phyloP scores from a whole-genome alignment of 495 filamentous ascomycete species.

The Penicillium ucsense region DNA sequence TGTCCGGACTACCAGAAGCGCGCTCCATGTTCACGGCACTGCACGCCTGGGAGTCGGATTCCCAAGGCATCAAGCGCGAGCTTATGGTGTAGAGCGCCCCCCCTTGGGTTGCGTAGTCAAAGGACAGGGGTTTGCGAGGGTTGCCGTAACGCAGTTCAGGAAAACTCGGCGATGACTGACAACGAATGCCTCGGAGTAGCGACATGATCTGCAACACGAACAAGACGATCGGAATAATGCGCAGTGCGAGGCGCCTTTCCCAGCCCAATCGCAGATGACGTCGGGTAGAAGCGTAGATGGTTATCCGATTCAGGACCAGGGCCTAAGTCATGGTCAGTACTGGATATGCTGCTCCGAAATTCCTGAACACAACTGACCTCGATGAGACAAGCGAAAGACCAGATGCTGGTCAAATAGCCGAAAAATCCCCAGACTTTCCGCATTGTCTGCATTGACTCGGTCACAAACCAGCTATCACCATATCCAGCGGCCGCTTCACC shows the following conservation, averaged over 20 bases:
- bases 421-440: constrained; percentile 77
- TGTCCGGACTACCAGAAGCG: constrained; percentile 31
- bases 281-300: constrained; percentile 84
- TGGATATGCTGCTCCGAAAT: background rate
- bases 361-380: constrained; percentile 39
- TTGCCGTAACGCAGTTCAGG: constrained; percentile 63
- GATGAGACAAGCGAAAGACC: constrained; percentile 79
- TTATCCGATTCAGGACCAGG: constrained; percentile 80
- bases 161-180: constrained; percentile 80
- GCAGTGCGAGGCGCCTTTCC: constrained; percentile 61
- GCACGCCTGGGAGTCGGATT: constrained; percentile 60
- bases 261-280: constrained; percentile 63
- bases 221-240: constrained; percentile 65
- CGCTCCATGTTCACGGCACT: constrained; percentile 61
- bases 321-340: constrained; percentile 38
- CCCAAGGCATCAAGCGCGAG: constrained; percentile 57
- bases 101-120: constrained; percentile 65
- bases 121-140: constrained; percentile 50
- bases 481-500: constrained; percentile 19
- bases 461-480: constrained; percentile 22
- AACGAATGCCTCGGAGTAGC: constrained; percentile 78
- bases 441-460: constrained; percentile 30
- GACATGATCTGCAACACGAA: constrained; percentile 56
- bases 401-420: constrained; percentile 83
- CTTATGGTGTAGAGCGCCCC: constrained; percentile 60